phyloP scores from a whole-genome alignment of 495 filamentous ascomycete species.

The Copromyces sp. region DNA sequence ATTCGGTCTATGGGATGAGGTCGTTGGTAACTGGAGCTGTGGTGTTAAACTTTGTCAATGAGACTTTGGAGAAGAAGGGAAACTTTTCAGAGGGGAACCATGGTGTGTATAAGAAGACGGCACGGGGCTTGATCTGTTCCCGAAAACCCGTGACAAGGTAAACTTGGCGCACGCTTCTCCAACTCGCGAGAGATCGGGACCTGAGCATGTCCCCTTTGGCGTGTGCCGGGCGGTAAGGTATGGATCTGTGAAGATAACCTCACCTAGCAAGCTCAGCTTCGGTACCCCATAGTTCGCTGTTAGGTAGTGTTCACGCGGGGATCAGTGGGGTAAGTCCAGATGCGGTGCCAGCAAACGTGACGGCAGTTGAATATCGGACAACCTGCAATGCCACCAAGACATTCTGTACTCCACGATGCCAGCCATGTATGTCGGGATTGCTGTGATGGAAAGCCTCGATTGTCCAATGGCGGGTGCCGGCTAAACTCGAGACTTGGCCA shows the following conservation, averaged over 20 bases:
- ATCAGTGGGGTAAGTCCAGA: background rate
- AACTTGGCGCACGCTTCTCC: background rate
- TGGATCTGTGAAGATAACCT: background rate
- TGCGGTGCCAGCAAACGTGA: background rate
- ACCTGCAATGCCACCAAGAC: background rate
- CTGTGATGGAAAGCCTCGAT: background rate
- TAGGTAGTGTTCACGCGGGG: background rate
- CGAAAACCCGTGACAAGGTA: background rate
- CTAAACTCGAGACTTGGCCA: background rate
- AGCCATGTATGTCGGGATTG: background rate
- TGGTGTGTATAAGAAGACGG: background rate
- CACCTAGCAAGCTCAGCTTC: background rate
- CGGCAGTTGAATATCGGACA: background rate
- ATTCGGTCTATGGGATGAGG: background rate
- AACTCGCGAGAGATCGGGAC: background rate
- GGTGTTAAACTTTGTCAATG: background rate
- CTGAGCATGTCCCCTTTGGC: background rate
- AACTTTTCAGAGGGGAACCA: background rate
- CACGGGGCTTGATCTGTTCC: background rate
- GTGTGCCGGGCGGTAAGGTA: no score
- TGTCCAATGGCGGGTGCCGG: constrained; percentile 6
- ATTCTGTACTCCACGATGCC: background rate
- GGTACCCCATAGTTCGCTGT: background rate
- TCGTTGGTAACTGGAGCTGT: background rate
- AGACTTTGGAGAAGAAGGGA: background rate